Base-by-base conservation (phyloP, 495 filamentous ascomycete genomes). In the Parathielavia appendiculata region DNA sequence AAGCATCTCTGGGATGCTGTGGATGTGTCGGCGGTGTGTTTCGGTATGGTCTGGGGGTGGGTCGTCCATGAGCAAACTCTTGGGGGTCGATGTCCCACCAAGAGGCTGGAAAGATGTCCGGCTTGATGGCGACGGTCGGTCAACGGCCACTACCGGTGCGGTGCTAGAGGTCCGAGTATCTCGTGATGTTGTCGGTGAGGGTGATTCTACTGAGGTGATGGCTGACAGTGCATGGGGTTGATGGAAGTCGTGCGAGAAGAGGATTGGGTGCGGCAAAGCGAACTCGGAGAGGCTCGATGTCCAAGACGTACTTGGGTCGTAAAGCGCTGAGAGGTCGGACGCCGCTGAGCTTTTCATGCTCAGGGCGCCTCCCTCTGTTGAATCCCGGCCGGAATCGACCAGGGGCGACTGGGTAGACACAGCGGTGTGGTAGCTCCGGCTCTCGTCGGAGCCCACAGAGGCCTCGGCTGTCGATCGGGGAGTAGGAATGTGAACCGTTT, bases 91-190 rank as follows among this genome's bases (percentile, higher is more conserved):
- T 1, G 22, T 46, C 26, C 26, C 26, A 23, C 44, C 20, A 14
- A 38, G 2, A 5, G 10, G 5, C 20, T 6, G 44, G 9, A 52
- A 32, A 60, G 45, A 40, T 51, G 14, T 50, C 60, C 40, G 10
- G 38, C 4, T 39, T 20, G 47, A 34, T 11, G 61, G 47, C n/a
- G 62, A 66, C 0, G 68, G 64, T 35, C 58, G 22, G 8, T 60
- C 62, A 8, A 69, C 62, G 0, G 56, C 54, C 64, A 67, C 62
- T 16, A 67, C n/a, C 1, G 64, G 59, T 9, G 61, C 58, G 49
- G 56, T 40, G 34, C 35, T 32, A 1, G 57, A 45, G 7, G 47
- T 12, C 19, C 9, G 40, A 3, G n/a, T 1, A 14, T 9, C n/a
- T n/a, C 20, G 41, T 13, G 34, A 22, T 4, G n/a, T 22, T 1